phyloP scores from a whole-genome alignment of 352 stramenopile species.

The Pythium brassicae region DNA sequence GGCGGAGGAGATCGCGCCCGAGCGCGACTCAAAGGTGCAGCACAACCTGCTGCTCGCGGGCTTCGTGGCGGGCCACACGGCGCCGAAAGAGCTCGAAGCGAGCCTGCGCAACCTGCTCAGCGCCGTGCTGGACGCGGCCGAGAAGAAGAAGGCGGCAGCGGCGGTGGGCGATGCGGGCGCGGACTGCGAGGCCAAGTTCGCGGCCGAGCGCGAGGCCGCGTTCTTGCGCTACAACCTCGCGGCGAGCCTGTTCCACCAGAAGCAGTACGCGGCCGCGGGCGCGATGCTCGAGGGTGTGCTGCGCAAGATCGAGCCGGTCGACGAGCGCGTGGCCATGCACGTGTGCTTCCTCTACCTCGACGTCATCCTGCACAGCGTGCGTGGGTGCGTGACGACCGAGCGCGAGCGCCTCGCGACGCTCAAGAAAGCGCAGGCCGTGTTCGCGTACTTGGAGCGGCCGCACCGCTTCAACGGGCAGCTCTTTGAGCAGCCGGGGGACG shows the following conservation, averaged over 20 bases:
- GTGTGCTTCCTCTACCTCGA: slow-evolving; percentile 92
- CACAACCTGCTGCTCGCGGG: slow-evolving; percentile 79
- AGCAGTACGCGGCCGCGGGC: slow-evolving; percentile 87
- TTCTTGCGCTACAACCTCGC: slow-evolving; percentile 91
- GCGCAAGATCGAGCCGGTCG: slow-evolving; percentile 87
- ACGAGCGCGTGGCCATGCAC: slow-evolving; percentile 91
- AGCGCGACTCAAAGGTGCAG: slow-evolving; percentile 78
- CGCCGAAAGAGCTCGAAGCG: slow-evolving; percentile 66
- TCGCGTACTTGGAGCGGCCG: slow-evolving; percentile 88
- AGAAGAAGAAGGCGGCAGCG: slow-evolving; percentile 24
- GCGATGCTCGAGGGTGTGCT: slow-evolving; percentile 83
- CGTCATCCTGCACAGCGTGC: slow-evolving; percentile 87
- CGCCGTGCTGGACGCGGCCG: slow-evolving; percentile 25
- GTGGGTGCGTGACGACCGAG: slow-evolving; percentile 81
- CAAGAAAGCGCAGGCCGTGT: slow-evolving; percentile 83
- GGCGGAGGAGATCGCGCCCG: slow-evolving; percentile 69
- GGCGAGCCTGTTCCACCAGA: slow-evolving; percentile 81
- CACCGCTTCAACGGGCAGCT: slow-evolving; percentile 84
- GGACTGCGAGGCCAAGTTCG: slow-evolving; percentile 31
- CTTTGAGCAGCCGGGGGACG: slow-evolving; percentile 33
- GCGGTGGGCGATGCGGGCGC: slow-evolving; percentile 18
- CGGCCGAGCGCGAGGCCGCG: slow-evolving; percentile 79
- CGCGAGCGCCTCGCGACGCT: slow-evolving; percentile 53
- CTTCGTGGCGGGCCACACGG: slow-evolving; percentile 58
- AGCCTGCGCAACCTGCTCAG: slow-evolving; percentile 60